A percentile compares a stretch with the other conserved stretches of the same genome.
Evolutionary conservation across 805 yeast species (phyloP).

Genomic region (Wickerhamiella vanderwaltii): DNA sequence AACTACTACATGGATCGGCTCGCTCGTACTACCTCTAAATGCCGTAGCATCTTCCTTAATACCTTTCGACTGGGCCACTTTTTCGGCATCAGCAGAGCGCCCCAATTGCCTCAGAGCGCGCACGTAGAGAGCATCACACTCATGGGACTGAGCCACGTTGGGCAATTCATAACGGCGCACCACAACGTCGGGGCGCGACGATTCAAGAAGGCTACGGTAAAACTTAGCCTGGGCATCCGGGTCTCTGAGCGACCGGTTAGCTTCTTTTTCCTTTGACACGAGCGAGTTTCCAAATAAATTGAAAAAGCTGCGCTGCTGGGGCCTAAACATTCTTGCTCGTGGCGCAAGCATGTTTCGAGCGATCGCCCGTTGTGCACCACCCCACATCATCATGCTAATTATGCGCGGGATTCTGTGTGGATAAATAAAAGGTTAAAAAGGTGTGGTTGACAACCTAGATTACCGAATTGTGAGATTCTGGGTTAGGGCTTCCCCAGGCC

Average conservation of each 20-base stretch:
- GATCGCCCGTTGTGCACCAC: too few relatives aligned
- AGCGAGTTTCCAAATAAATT: slow-evolving; percentile 27
- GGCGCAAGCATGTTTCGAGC: too few relatives aligned
- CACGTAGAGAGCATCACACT: slow-evolving; percentile 64
- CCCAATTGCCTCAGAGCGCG: slow-evolving; percentile 75
- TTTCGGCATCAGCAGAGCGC: slow-evolving; percentile 48
- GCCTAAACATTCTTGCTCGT: too few relatives aligned
- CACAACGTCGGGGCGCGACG: slow-evolving; percentile 91
- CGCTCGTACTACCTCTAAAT: slow-evolving; percentile 31
- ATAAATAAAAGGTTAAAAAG: too few relatives aligned
- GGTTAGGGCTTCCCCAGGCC: too few relatives aligned
- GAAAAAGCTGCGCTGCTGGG: background rate
- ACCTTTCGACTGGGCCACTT: slow-evolving; percentile 16
- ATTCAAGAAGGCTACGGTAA: slow-evolving; percentile 56
- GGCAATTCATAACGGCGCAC: slow-evolving; percentile 90
- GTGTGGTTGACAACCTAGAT: too few relatives aligned
- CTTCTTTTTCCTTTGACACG: slow-evolving; percentile 68
- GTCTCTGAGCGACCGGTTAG: slow-evolving; percentile 61
- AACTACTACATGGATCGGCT: slow-evolving; percentile 89
- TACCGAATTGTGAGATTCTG: too few relatives aligned
- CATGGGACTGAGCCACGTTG: slow-evolving; percentile 75
- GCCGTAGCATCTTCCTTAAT: slow-evolving; percentile 19
- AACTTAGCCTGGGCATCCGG: slow-evolving; percentile 71
- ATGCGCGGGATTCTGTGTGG: too few relatives aligned
- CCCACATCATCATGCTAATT: too few relatives aligned